Evolutionary conservation across 208 protist genomes (phyloP).

Genomic region (Trypanosoma scelopori): DNA sequence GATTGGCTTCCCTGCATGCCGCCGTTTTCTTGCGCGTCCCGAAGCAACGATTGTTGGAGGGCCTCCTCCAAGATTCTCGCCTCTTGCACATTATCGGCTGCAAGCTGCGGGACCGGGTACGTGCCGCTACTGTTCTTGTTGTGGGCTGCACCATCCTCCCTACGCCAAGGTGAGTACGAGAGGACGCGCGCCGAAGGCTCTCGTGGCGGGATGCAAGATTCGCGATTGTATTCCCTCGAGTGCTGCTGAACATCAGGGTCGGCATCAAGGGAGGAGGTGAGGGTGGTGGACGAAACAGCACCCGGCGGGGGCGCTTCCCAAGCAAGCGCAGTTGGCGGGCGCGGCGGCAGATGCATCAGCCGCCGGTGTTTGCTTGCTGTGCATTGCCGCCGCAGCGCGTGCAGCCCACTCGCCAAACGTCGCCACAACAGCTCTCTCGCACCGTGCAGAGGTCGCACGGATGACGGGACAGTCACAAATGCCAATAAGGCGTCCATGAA

Average conservation of each 20-base stretch:
- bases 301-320: not conserved
- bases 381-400: not conserved
- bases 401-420: slow-evolving; percentile 13
- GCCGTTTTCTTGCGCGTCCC: slow-evolving; percentile 7
- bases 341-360: slow-evolving; percentile 16
- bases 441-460: not conserved
- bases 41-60: slow-evolving; percentile 16
- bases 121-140: not conserved
- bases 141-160: not conserved
- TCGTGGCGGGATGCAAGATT: not conserved
- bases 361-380: not conserved
- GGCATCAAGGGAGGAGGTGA: not conserved
- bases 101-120: slow-evolving; percentile 21
- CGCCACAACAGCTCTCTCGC: slow-evolving; percentile 8
- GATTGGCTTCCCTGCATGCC: slow-evolving; percentile 4
- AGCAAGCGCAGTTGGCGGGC: not conserved
- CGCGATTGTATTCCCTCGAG: not conserved
- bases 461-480: slow-evolving; percentile 25
- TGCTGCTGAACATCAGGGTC: not conserved
- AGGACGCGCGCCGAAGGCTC: slow-evolving; percentile 5
- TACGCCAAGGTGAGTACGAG: not conserved
- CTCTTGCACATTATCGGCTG: not conserved
- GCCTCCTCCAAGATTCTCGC: slow-evolving; percentile 11
- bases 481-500: slow-evolving; percentile 18
- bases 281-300: not conserved